phyloP scores from a whole-genome alignment of 1,139 yeast genomes.

The Yamadazyma jaroonii region DNA sequence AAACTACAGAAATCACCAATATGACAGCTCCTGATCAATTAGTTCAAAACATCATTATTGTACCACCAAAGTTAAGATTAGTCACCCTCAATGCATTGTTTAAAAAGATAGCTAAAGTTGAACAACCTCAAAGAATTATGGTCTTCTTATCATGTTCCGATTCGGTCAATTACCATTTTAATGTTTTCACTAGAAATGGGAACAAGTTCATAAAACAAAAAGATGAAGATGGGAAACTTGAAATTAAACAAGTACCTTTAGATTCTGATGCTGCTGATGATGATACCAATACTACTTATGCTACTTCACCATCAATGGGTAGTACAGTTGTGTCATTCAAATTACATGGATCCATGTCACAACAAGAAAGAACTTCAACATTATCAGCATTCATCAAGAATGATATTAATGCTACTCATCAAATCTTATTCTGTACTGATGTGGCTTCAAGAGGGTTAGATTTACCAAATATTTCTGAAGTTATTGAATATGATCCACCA shows the following conservation, averaged over 20 bases:
- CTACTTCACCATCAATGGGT: slow-evolving; percentile 55
- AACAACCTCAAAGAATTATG: slow-evolving; percentile 53
- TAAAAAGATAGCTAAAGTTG: slow-evolving; percentile 40
- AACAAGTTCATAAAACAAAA: slow-evolving; percentile 32
- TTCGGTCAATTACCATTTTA: slow-evolving; percentile 88
- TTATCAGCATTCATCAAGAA: slow-evolving; percentile 57
- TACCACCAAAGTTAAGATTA: slow-evolving; percentile 87
- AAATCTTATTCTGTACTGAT: slow-evolving; percentile 78
- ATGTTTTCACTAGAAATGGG: slow-evolving; percentile 62
- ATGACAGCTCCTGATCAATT: slow-evolving; percentile 85
- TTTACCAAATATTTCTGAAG: slow-evolving; percentile 62
- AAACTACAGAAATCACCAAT: slow-evolving; percentile 20
- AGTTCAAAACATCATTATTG: slow-evolving; percentile 70
- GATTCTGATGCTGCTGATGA: slow-evolving; percentile 17
- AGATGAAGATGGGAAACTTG: slow-evolving; percentile 24
- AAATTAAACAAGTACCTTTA: slow-evolving; percentile 15
- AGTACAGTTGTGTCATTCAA: slow-evolving; percentile 58
- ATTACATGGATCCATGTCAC: slow-evolving; percentile 87
- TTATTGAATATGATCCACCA: slow-evolving; percentile 69
- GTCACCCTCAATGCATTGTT: slow-evolving; percentile 75
- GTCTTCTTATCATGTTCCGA: slow-evolving; percentile 93
- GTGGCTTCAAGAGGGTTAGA: slow-evolving; percentile 75
- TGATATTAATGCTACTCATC: slow-evolving; percentile 35
- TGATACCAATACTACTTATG: slow-evolving; percentile 35
- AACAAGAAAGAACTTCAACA: slow-evolving; percentile 76